Conservation (phyloP, 2,329 filamentous ascomycete species). For the Xylariaceae sp. region DNA sequence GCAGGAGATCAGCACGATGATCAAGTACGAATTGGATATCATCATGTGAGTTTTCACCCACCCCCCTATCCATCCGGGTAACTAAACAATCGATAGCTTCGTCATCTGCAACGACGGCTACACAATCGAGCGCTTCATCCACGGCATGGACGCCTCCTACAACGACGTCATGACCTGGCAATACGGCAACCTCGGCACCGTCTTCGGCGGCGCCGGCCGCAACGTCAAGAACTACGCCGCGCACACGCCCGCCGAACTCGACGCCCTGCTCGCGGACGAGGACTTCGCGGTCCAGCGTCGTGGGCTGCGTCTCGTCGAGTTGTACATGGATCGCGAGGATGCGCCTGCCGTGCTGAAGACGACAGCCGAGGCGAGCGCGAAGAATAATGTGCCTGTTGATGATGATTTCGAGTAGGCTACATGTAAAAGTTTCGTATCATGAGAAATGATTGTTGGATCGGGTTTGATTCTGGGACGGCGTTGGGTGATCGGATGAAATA, state of each 20-base stretch:
- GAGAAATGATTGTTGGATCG: too few species aligned
- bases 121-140: constrained; percentile 84
- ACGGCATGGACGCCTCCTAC: constrained; percentile 73
- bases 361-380: constrained; percentile 66
- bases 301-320: constrained; percentile 66
- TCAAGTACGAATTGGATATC: constrained; percentile 65
- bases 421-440: too few species aligned
- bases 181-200: constrained; percentile 60
- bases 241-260: constrained; percentile 64
- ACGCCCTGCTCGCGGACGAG: constrained; percentile 57
- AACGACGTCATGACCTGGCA: constrained; percentile 78
- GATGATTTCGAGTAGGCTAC: too few species aligned
- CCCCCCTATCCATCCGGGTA: neutral
- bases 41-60: constrained; percentile 58
- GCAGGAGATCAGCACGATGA: constrained; percentile 80
- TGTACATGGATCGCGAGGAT: constrained; percentile 76
- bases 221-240: constrained; percentile 55
- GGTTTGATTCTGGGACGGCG: too few species aligned
- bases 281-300: constrained; percentile 53
- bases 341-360: constrained; percentile 64
- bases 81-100: constrained; percentile 46
- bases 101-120: constrained; percentile 84
- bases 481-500: too few species aligned
- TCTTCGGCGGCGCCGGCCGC: constrained; percentile 57
- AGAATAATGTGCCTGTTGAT: constrained; percentile 48